Evolutionary conservation across 225 moss, liverwort and hornwort genomes (phyloP).

Genomic region (Rhytidiadelphus loreus): DNA sequence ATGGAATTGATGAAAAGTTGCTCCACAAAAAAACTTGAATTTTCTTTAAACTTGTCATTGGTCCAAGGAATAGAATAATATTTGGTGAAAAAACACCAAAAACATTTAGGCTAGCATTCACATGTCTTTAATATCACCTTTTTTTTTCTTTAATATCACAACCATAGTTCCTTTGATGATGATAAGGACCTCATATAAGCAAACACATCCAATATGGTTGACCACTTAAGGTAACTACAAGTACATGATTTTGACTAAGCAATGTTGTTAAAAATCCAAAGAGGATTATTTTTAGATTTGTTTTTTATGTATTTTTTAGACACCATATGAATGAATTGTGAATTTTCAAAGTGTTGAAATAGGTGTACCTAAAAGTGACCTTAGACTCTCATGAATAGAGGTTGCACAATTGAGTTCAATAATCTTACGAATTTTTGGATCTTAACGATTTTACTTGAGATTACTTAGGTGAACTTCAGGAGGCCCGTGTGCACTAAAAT

Average conservation of each 20-base stretch:
- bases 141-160: background rate
- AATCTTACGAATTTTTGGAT: background rate
- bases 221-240: background rate
- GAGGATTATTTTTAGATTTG: background rate
- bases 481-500: fast-evolving
- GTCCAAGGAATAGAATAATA: fast-evolving
- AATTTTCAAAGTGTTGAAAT: background rate
- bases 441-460: fast-evolving
- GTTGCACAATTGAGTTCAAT: fast-evolving
- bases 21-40: background rate
- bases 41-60: fast-evolving
- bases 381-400: background rate
- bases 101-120: fast-evolving
- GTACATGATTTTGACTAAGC: fast-evolving
- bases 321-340: fast-evolving
- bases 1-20: background rate
- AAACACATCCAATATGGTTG: background rate
- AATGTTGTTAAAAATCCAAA: background rate
- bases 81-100: background rate
- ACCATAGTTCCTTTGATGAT: background rate
- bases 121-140: background rate
- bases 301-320: no score
- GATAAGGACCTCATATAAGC: background rate
- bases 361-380: fast-evolving
- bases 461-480: background rate